Conservation (phyloP, 2,329 filamentous ascomycete species). For the Dactylellina cionopaga region DNA sequence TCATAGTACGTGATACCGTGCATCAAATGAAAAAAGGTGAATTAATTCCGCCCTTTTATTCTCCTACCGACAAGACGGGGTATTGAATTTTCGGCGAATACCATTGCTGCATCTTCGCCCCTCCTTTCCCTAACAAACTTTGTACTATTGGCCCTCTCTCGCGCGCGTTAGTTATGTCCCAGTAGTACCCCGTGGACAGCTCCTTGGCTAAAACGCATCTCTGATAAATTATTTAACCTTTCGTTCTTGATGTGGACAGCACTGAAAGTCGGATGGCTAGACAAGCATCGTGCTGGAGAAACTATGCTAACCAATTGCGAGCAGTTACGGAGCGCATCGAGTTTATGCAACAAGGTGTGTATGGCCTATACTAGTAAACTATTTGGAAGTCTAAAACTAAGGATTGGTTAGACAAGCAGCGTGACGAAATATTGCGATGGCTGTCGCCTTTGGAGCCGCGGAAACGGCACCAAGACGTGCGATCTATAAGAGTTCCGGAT, state of each 20-base stretch:
- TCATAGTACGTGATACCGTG: constrained; percentile 10
- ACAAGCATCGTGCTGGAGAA: not conserved
- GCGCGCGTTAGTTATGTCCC: too few species aligned
- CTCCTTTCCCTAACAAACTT: not conserved
- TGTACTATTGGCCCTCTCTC: too few species aligned
- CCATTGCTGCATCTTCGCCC: not conserved
- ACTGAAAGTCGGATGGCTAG: too few species aligned
- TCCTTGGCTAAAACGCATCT: too few species aligned
- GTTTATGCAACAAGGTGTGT: constrained; percentile 7
- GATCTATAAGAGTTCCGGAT: not conserved
- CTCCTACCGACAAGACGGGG: not conserved
- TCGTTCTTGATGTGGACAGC: too few species aligned
- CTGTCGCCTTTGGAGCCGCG: constrained; percentile 19
- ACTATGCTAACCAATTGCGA: not conserved
- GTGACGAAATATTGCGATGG: constrained; percentile 19
- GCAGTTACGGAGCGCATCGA: constrained; percentile 6
- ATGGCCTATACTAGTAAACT: not conserved
- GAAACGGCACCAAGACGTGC: constrained; percentile 12
- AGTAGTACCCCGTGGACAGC: too few species aligned
- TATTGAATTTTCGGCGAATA: constrained; percentile 1
- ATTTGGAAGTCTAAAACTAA: constrained; percentile 1
- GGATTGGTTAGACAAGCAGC: constrained; percentile 10
- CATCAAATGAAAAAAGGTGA: constrained; percentile 12
- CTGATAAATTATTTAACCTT: too few species aligned
- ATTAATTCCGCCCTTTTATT: not conserved